Evolutionary conservation across 257 asterid species (phyloP), one percentile per base, ranked within the genome.

Genomic region (Jacaranda mimosifolia): DNA sequence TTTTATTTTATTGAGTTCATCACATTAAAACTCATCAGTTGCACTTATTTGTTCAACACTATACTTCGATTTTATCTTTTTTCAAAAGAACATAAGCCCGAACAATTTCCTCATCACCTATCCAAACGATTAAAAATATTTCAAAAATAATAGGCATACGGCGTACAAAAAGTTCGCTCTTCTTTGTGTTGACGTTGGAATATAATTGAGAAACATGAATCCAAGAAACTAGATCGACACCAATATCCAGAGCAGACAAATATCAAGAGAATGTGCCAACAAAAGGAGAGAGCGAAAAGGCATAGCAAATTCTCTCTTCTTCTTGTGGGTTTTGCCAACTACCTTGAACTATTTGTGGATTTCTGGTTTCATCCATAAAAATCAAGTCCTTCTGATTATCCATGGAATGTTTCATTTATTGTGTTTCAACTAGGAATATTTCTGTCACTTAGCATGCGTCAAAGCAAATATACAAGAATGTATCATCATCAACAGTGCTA

Each of bases 391-490:
- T 10, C 36, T 35, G 11, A 6, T 63, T 63, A 70, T 59, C 18
- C 1, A 55, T 21, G 26, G 35, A 35, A 70, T 38, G 17, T 17
- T 6, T 7, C 10, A 26, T 26, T 26, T 26, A 26, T 26, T 17
- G 10, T 10, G 26, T n/a, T 53, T 32, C 8, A 32, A 36, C 43
- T 60, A 15, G 55, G 58, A 19, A 65, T 48, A 42, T 38, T 36
- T 35, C 64, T 36, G 79, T 55, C 38, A 48, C 18, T 63, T 65
- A 64, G 15, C 51, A 63, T 45, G 53, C 9, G 66, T 63, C 38
- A 66, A 58, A 60, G 52, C 40, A 74, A 75, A 81, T 62, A 65
- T 56, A 78, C 77, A 81, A 13, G 60, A 81, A 18, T 43, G 38
- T 40, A 36, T 69, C n/a, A 71, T 68, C 72, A 68, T 36, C 17